Evolutionary conservation across 2,329 filamentous ascomycete species (phyloP).

Genomic region (Aspergillus latus): DNA sequence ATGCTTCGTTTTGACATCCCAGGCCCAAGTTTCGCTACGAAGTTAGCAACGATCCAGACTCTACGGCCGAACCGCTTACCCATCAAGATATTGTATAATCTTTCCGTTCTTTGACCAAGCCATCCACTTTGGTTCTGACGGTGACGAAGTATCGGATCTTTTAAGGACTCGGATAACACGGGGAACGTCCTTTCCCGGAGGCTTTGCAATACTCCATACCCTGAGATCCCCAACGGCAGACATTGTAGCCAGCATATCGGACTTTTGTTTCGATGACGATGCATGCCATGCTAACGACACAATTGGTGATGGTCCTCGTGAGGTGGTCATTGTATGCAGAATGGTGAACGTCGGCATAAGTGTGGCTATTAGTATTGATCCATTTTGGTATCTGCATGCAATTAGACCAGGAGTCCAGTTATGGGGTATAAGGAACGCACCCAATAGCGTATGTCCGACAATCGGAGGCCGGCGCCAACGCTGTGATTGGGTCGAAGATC

Average conservation of each 20-base stretch:
- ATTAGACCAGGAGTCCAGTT: constrained; percentile 4
- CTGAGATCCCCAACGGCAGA: constrained; percentile 87
- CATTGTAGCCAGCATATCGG: constrained; percentile 95
- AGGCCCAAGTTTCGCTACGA: constrained; percentile 78
- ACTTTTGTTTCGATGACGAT: constrained; percentile 92
- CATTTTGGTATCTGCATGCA: constrained; percentile 79
- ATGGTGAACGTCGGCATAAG: constrained; percentile 92
- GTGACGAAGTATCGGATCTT: constrained; percentile 66
- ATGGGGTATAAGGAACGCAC: constrained; percentile 51
- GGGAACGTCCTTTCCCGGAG: constrained; percentile 68
- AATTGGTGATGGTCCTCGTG: constrained; percentile 80
- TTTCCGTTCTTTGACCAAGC: constrained; percentile 98
- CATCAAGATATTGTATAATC: constrained; percentile 87
- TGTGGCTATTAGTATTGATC: constrained; percentile 84
- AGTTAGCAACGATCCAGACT: neutral
- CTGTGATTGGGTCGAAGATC: constrained; percentile 93
- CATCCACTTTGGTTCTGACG: constrained; percentile 86
- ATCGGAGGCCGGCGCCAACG: constrained; percentile 82
- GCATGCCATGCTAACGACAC: constrained; percentile 91
- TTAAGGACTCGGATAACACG: constrained; percentile 88
- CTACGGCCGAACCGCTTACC: constrained; percentile 58
- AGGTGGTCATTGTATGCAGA: constrained; percentile 84
- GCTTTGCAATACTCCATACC: constrained; percentile 95
- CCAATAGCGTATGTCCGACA: constrained; percentile 95
- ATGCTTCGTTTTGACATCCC: constrained; percentile 98